Percentiles rank a stretch among this genome's conserved stretches.
phyloP scores from a whole-genome alignment of 371 early-diverging fungal genomes.

The Rhizopus microsporus region DNA sequence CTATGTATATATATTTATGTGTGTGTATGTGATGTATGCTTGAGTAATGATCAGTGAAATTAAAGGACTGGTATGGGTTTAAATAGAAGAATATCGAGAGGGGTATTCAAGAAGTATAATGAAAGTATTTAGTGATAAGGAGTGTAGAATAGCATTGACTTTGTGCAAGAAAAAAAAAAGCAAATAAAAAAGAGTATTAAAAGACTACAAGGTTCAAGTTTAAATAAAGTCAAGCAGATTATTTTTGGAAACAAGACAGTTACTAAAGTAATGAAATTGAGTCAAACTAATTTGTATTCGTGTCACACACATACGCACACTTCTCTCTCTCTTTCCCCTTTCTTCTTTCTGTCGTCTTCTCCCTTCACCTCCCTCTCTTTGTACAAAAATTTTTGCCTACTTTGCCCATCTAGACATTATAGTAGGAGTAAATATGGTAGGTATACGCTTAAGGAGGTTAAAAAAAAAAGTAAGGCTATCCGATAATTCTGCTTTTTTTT shows the following conservation, averaged over 20 bases:
- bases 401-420: slow-evolving; percentile 1
- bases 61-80: slow-evolving; percentile 5
- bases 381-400: too few species aligned
- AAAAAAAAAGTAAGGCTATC: neutral
- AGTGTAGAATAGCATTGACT: slow-evolving; percentile 5
- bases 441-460: neutral
- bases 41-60: neutral
- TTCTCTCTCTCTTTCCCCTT: neutral
- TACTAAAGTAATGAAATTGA: neutral
- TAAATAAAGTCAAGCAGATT: slow-evolving; percentile 8
- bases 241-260: slow-evolving; percentile 32
- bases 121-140: neutral
- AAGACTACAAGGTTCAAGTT: slow-evolving; percentile 11
- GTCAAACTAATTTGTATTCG: neutral
- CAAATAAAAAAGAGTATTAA: neutral
- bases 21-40: neutral
- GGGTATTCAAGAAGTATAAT: too few species aligned
- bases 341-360: slow-evolving; percentile 1
- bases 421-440: too few species aligned
- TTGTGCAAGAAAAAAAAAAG: neutral
- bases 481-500: neutral
- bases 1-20: neutral
- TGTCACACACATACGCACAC: neutral
- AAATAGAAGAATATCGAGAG: neutral
- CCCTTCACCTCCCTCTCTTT: neutral